Base-by-base conservation (phyloP, 2,329 filamentous ascomycete genomes). In the Neocatenulostroma microsporum region DNA sequence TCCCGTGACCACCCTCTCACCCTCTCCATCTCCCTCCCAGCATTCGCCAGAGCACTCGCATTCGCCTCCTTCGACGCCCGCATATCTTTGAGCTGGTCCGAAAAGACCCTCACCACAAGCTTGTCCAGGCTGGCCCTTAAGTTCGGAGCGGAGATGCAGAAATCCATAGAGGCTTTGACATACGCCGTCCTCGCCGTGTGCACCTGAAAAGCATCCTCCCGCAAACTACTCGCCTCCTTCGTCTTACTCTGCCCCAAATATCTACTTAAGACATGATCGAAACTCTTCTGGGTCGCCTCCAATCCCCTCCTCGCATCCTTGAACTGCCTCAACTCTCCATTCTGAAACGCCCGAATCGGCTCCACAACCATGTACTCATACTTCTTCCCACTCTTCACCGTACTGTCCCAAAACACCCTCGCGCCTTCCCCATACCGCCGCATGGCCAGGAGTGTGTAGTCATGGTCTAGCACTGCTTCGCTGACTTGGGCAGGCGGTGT, bases 191-290 rank as follows among this genome's bases (percentile, higher is more conserved):
- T 78, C 17, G 85, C 84, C 67, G 96, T 91, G 57, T 94, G 91
- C 24, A 96, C 77, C 57, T 91, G 81, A 54, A 98, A 98, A 1
- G 91, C 91, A 62, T 98, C 91, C 61, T 98, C 91, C 42, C 91
- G 76, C 38, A 98, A 69, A 1, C 87, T 77, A 0, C 87, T 95
- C 0, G 89, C 77, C 61, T 98, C 91, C 63, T 96, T 98, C 5
- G 85, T 81, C 68, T 95, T 96, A 47, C 80, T 83, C 62, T 95
- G 87, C 3, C 75, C 70, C 4, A 87, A 74, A 56, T 94, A 96
- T 40, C 88, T 78, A 14, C 84, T 76, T 40, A 95, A 73, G 3
- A 84, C 78, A 37, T 75, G 74, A 58, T 98, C 91, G 54, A 88
- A 94, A 3, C 76, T 74, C 62, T 86, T 85, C 62, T 98, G 91